Conservation (phyloP, 257 asterid genomes). For the Petunia secreta region DNA sequence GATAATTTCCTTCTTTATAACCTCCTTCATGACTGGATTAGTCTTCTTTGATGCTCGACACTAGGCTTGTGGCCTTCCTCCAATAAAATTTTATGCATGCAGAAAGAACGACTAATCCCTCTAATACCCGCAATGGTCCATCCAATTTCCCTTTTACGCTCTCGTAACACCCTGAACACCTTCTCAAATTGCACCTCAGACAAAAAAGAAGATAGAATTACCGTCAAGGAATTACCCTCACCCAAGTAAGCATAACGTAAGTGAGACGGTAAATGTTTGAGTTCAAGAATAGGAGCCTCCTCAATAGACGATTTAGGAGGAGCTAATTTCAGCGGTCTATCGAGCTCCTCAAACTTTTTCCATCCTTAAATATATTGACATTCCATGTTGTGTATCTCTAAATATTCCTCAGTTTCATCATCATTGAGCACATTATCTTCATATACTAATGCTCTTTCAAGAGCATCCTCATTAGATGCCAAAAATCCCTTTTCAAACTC, state of each 20-base stretch:
- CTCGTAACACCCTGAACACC: no score
- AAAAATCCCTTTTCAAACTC: neutral
- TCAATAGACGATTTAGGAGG: neutral
- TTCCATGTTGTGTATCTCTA: neutral
- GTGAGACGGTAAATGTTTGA: neutral
- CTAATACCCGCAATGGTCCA: neutral
- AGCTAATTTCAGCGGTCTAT: neutral
- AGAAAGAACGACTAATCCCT: no score
- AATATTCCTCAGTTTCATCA: neutral
- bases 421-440: no score
- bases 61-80: neutral
- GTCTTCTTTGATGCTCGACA: neutral
- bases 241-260: neutral
- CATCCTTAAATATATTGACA: neutral
- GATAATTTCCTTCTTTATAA: no score
- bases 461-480: no score
- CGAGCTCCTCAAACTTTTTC: neutral
- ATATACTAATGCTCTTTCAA: no score
- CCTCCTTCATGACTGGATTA: neutral
- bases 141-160: neutral
- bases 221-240: no score
- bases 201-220: neutral
- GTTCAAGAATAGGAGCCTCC: neutral
- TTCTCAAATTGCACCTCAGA: no score
- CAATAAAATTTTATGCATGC: neutral